Evolutionary conservation across 2,329 filamentous ascomycete species (phyloP).

Genomic region (Xylariaceae sp.): DNA sequence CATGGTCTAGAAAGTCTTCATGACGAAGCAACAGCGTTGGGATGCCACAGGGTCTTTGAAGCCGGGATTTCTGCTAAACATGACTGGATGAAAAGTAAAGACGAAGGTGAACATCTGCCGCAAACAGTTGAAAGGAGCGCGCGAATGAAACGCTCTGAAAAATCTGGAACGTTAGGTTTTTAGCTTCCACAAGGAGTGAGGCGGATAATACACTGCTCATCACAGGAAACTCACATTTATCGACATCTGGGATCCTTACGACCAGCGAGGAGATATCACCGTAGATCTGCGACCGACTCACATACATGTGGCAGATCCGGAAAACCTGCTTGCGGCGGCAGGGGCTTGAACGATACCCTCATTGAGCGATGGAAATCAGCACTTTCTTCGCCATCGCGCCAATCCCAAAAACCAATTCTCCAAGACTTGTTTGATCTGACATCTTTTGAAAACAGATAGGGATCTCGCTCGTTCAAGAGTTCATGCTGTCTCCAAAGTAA

Average conservation of each 20-base stretch:
- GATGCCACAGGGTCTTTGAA: conserved; percentile 1
- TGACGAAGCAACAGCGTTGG: conserved; percentile 3
- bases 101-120: conserved; percentile 3
- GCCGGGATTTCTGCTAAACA: conserved; percentile 6
- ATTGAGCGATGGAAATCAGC: too few species aligned
- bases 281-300: background rate
- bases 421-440: background rate
- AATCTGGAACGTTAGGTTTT: conserved; percentile 6
- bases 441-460: background rate
- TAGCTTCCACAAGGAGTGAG: background rate
- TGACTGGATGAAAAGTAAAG: conserved; percentile 7
- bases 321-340: background rate
- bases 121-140: conserved; percentile 7
- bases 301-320: background rate
- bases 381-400: background rate
- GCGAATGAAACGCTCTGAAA: conserved; percentile 3
- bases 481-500: conserved; percentile 1
- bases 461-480: conserved; percentile 1
- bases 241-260: conserved; percentile 5
- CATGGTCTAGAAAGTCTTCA: background rate
- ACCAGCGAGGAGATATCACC: background rate
- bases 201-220: background rate
- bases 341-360: too few species aligned
- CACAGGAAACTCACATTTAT: conserved; percentile 5
- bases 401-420: conserved; percentile 5